Evolutionary conservation across 2,329 filamentous ascomycete genomes (phyloP).

Genomic region (Ascosphaera apis): DNA sequence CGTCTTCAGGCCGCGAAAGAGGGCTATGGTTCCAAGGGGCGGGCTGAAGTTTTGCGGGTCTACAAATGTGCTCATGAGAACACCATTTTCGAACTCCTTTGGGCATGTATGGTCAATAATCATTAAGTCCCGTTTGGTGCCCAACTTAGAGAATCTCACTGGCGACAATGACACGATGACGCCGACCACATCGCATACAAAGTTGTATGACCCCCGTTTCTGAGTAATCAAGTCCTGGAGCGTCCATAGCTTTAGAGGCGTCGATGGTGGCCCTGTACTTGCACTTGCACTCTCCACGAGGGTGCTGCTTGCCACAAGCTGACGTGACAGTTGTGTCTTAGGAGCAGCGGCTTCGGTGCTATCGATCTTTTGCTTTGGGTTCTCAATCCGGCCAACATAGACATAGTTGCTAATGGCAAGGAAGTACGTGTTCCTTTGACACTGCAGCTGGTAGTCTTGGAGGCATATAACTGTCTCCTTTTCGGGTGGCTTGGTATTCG

Average conservation of each 20-base stretch:
- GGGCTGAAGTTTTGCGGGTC: conserved; percentile 10
- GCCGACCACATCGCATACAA: conserved; percentile 9
- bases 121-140: conserved; percentile 11
- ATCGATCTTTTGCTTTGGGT: neutral
- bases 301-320: neutral
- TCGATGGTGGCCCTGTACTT: neutral
- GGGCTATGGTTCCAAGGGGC: conserved; percentile 9
- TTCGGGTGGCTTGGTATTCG: neutral
- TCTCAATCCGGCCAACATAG: neutral
- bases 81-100: conserved; percentile 2
- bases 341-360: neutral
- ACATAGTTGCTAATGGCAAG: neutral
- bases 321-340: neutral
- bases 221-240: conserved; percentile 5
- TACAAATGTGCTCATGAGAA: conserved; percentile 11
- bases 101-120: conserved; percentile 9
- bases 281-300: too few species aligned
- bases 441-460: neutral
- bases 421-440: neutral
- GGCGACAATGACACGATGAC: conserved; percentile 10
- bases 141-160: neutral
- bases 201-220: conserved; percentile 5
- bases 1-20: conserved; percentile 11
- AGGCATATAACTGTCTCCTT: neutral
- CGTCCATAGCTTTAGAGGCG: conserved; percentile 4